Conservation (phyloP, 2,329 filamentous ascomycete species). For the Beauveria brongniartii region DNA sequence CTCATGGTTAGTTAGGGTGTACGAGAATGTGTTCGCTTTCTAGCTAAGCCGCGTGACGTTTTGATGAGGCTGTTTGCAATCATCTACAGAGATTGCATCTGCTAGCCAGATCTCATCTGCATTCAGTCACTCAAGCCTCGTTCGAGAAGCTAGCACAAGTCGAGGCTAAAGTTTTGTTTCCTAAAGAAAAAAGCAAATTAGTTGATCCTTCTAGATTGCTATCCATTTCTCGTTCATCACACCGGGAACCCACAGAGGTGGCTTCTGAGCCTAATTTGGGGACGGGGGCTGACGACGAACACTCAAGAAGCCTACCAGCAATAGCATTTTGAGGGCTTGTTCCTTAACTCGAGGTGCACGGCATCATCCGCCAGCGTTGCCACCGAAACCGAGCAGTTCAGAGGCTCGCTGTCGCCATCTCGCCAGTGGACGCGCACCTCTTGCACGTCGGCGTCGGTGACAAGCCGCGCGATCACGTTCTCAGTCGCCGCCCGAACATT, state of each 20-base stretch:
- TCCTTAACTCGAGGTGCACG: neutral
- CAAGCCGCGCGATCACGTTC: neutral
- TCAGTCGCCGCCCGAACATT: neutral
- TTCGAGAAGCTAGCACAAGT: neutral
- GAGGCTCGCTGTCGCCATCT: neutral
- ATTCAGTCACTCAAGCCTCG: neutral
- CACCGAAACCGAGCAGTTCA: neutral
- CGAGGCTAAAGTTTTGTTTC: neutral
- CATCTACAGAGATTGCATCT: neutral
- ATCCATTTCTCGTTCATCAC: neutral
- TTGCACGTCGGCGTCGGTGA: neutral
- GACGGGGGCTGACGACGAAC: neutral
- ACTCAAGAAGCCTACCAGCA: neutral
- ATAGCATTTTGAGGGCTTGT: neutral
- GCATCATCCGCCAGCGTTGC: neutral
- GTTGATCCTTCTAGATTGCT: too few relatives aligned
- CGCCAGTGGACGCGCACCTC: neutral
- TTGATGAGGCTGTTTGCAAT: neutral
- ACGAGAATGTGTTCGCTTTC: neutral
- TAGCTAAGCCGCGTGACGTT: neutral
- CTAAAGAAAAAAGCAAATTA: neutral
- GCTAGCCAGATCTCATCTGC: neutral
- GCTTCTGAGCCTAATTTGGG: neutral
- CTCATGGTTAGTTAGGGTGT: neutral
- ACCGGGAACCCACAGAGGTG: neutral